Evolutionary conservation across 768 basidiomycete species (phyloP).

Genomic region (Tricholoma matsutake): DNA sequence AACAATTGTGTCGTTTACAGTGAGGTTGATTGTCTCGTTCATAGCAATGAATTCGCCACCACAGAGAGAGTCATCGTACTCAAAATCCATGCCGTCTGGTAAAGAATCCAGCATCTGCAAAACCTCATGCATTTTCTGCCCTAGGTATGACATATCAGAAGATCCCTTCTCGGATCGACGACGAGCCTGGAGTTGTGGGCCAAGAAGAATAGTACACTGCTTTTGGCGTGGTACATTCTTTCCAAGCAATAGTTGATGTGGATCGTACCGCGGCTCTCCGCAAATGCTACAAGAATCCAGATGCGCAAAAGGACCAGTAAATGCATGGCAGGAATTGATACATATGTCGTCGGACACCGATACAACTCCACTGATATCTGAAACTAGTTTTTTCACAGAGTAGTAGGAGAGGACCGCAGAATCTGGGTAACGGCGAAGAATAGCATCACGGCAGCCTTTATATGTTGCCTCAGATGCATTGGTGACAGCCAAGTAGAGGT

Average conservation of each 20-base stretch:
- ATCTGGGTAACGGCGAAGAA: slow-evolving; percentile 7
- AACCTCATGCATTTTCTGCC: not conserved
- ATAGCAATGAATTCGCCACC: slow-evolving; percentile 4
- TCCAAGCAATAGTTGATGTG: not conserved
- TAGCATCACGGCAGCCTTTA: not conserved
- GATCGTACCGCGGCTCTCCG: not conserved
- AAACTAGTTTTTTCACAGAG: slow-evolving; percentile 8
- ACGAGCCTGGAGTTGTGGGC: not conserved
- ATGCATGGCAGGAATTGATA: slow-evolving; percentile 22
- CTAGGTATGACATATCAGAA: not conserved
- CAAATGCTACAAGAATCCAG: slow-evolving; percentile 11
- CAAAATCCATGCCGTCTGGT: not conserved
- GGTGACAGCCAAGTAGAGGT: not conserved
- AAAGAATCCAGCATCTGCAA: not conserved
- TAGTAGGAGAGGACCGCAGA: slow-evolving; percentile 6
- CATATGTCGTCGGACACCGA: slow-evolving; percentile 22
- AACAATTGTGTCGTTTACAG: not conserved
- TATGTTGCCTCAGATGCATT: slow-evolving; percentile 7
- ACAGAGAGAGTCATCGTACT: slow-evolving; percentile 6
- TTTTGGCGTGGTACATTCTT: slow-evolving; percentile 3
- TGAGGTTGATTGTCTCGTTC: not conserved
- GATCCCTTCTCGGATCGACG: not conserved
- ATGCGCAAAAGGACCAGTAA: slow-evolving; percentile 18
- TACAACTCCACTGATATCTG: slow-evolving; percentile 11
- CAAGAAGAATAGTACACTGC: slow-evolving; percentile 1